phyloP scores from a whole-genome alignment of 2,329 filamentous ascomycete genomes.

The Xylariales sp. region DNA sequence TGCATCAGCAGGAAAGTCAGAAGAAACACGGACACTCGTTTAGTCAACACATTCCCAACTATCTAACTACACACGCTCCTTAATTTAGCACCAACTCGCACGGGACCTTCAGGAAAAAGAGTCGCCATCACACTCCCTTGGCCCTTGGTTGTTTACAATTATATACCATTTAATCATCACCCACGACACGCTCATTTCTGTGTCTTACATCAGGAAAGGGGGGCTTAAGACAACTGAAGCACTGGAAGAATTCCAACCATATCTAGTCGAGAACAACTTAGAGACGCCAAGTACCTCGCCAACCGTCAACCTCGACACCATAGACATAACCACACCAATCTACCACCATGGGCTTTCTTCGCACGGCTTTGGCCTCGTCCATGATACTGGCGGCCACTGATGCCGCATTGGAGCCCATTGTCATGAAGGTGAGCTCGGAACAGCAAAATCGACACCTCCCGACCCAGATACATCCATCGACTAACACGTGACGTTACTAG shows the following conservation, averaged over 20 bases:
- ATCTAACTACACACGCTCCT: constrained; percentile 41
- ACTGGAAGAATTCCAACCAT: constrained; percentile 24
- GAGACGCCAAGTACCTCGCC: neutral
- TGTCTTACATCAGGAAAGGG: constrained; percentile 23
- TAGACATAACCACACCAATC: neutral
- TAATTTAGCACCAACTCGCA: constrained; percentile 21
- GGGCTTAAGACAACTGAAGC: constrained; percentile 18
- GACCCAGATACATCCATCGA: neutral
- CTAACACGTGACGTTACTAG: constrained; percentile 35
- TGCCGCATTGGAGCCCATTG: constrained; percentile 48
- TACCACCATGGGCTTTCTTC: constrained; percentile 47
- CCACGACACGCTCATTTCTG: constrained; percentile 7
- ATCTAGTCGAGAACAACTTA: neutral
- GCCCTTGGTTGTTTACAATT: constrained; percentile 19
- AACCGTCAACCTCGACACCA: neutral
- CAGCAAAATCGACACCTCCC: neutral
- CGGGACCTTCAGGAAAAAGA: constrained; percentile 19
- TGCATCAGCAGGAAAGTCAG: constrained; percentile 37
- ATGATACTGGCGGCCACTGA: constrained; percentile 45
- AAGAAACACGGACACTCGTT: constrained; percentile 37
- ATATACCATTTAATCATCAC: constrained; percentile 21
- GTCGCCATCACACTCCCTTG: constrained; percentile 32
- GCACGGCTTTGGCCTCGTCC: constrained; percentile 46
- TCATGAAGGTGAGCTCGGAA: constrained; percentile 47
- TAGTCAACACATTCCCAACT: constrained; percentile 41